Conservation (phyloP, 2,329 filamentous ascomycete species). For the Colletotrichum euphorbiae region DNA sequence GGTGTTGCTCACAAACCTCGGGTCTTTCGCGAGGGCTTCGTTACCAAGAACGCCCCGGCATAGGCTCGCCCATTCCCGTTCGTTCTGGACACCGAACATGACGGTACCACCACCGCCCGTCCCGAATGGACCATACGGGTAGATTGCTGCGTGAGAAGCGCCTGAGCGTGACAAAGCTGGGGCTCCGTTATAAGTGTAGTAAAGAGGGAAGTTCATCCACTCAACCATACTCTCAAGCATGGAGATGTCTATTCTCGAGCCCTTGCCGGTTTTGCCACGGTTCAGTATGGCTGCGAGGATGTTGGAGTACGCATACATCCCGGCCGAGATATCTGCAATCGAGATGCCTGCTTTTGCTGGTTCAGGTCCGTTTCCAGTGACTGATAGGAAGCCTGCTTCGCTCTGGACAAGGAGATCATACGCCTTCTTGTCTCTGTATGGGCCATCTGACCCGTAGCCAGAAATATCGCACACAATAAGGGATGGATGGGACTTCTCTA, state of each 20-base stretch:
- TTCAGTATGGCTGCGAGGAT: conserved; percentile 63
- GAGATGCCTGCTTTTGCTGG: conserved; percentile 65
- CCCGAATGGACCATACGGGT: conserved; percentile 67
- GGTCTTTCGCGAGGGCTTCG: conserved; percentile 55
- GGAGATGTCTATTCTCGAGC: conserved; percentile 64
- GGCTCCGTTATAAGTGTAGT: conserved; percentile 62
- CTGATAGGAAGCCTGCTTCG: conserved; percentile 63
- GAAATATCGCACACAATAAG: conserved; percentile 67
- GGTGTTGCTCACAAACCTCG: conserved; percentile 60
- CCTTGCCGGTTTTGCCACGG: conserved; percentile 60
- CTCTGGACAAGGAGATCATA: conserved; percentile 67
- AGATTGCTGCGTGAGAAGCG: conserved; percentile 65
- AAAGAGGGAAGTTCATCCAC: conserved; percentile 69
- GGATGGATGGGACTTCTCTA: conserved; percentile 54
- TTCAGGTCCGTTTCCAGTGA: conserved; percentile 59
- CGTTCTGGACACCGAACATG: conserved; percentile 69
- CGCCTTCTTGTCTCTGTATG: conserved; percentile 65
- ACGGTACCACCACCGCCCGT: conserved; percentile 60
- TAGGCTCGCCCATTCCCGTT: conserved; percentile 65
- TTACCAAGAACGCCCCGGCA: conserved; percentile 59
- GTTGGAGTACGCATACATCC: conserved; percentile 63
- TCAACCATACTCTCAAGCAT: conserved; percentile 70
- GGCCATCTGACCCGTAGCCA: conserved; percentile 63
- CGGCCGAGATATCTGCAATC: conserved; percentile 65
- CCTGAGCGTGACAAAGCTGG: conserved; percentile 57